These are phyloP conservation scores for Ramichloridium luteum DNA, from an alignment of 2,329 filamentous ascomycete species.

Conservation along the genomic window DNA sequence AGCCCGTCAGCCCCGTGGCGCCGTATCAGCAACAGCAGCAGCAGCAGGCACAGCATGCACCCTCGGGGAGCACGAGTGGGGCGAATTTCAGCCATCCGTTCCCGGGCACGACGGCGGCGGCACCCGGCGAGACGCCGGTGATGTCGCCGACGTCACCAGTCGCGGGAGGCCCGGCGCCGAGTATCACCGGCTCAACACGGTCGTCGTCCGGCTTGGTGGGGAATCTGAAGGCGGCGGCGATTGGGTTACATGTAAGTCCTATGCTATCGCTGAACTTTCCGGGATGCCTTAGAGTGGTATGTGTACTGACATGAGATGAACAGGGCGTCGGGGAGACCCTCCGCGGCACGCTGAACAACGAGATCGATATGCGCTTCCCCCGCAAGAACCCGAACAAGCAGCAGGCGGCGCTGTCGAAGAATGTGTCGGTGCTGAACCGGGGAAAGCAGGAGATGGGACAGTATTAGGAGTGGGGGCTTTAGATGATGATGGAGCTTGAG, in stretches of 20 bases:
- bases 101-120: no score
- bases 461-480: no score
- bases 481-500: no score
- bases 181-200: neutral
- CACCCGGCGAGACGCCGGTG: neutral
- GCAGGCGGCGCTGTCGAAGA: conserved; percentile 18
- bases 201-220: conserved; percentile 7
- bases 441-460: conserved; percentile 19
- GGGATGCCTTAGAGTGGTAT: neutral
- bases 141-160: neutral
- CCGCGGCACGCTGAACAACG: conserved; percentile 22
- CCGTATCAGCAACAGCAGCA: neutral
- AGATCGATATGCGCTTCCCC: conserved; percentile 20
- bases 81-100: conserved; percentile 9
- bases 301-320: conserved; percentile 4
- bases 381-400: conserved; percentile 19
- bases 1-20: conserved; percentile 5
- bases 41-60: no score
- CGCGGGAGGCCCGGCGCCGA: neutral
- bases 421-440: conserved; percentile 15
- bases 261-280: neutral
- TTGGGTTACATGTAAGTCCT: conserved; percentile 20
- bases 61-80: conserved; percentile 1
- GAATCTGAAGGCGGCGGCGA: conserved; percentile 21
- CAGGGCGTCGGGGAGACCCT: conserved; percentile 25